phyloP scores from a whole-genome alignment of 306 rosid genomes.

The Lupinus albus region DNA sequence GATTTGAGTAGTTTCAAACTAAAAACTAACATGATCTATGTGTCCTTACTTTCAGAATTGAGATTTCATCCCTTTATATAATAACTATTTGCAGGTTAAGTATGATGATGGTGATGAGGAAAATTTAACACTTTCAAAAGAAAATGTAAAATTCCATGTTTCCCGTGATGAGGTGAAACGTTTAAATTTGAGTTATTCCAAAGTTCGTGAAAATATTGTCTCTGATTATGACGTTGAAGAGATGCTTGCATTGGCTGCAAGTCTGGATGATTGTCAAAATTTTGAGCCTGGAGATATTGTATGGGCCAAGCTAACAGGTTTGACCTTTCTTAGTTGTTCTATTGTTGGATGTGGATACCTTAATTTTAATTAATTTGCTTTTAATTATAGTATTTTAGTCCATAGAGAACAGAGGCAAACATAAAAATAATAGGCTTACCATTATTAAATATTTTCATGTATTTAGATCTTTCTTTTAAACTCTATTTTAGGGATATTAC shows the following conservation, averaged over 20 bases:
- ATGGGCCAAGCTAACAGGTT: conserved; percentile 99
- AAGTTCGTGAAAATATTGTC: conserved; percentile 57
- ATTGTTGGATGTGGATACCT: conserved; percentile 25
- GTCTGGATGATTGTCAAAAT: conserved; percentile 82
- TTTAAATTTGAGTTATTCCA: conserved; percentile 65
- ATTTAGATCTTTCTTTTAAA: conserved; percentile 2
- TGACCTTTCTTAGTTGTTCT: conserved; percentile 30
- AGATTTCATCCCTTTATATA: conserved; percentile 27
- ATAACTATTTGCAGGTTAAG: conserved; percentile 63
- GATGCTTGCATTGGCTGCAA: conserved; percentile 94
- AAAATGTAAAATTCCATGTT: conserved; percentile 73
- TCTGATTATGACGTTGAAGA: conserved; percentile 76
- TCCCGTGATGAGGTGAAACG: conserved; percentile 80
- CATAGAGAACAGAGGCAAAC: neutral
- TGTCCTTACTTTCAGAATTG: conserved; percentile 29
- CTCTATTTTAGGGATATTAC: conserved; percentile 2
- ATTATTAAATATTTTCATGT: neutral
- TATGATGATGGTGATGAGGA: conserved; percentile 85
- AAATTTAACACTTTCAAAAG: conserved; percentile 68
- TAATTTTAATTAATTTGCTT: neutral
- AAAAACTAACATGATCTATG: conserved; percentile 8
- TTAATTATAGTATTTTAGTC: conserved; percentile 12
- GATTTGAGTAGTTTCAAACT: conserved; percentile 20
- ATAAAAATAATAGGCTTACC: neutral
- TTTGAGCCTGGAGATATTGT: conserved; percentile 87